Percentiles rank a stretch among this genome's conserved stretches.
phyloP scores from a whole-genome alignment of 139 green algal genomes.

The Chlorella sp. region DNA sequence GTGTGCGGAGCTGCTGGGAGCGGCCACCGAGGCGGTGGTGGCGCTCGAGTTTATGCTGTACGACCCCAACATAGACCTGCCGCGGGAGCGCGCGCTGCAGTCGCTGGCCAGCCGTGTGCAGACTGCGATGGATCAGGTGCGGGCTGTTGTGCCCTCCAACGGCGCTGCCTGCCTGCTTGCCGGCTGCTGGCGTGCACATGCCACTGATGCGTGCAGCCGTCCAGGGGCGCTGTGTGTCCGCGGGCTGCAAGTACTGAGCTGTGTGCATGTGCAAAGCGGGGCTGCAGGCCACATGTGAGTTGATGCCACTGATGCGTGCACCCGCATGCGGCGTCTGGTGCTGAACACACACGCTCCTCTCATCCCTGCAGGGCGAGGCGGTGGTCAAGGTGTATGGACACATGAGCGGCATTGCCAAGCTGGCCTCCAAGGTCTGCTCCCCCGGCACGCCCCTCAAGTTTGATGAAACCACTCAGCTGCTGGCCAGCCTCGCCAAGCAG shows the following conservation, averaged over 20 bases:
- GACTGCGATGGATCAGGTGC: neutral
- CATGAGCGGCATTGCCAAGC: slow-evolving; percentile 26
- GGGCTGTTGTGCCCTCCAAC: too few relatives aligned
- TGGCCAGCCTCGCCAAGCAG: slow-evolving; percentile 23
- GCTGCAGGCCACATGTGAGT: too few relatives aligned
- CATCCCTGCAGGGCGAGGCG: slow-evolving; percentile 1
- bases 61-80: slow-evolving; percentile 10
- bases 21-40: slow-evolving; percentile 46
- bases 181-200: too few relatives aligned
- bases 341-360: neutral
- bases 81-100: slow-evolving; percentile 14
- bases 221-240: too few relatives aligned
- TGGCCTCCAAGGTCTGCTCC: slow-evolving; percentile 25
- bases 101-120: slow-evolving; percentile 15
- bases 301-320: neutral
- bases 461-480: neutral
- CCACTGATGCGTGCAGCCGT: too few relatives aligned
- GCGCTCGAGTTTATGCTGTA: slow-evolving; percentile 53
- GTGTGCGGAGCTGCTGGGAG: slow-evolving; percentile 46
- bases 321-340: neutral
- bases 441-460: slow-evolving; percentile 26
- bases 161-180: too few relatives aligned
- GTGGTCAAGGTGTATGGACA: slow-evolving; percentile 39
- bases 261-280: too few relatives aligned
- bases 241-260: too few relatives aligned